Conservation (phyloP, 1,139 yeast species). For the Pichia cactophila region DNA sequence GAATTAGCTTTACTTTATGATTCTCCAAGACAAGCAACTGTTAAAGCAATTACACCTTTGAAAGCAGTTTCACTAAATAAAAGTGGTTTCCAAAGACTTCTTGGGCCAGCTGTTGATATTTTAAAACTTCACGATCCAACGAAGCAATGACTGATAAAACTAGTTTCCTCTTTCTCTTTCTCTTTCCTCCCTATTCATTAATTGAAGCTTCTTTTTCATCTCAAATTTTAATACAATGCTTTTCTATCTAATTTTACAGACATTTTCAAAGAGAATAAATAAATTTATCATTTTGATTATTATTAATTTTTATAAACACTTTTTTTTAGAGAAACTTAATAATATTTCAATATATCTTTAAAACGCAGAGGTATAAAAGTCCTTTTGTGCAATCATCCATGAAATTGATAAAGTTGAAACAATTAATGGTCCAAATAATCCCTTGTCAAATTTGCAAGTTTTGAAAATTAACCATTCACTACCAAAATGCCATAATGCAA, state of each 20-base stretch:
- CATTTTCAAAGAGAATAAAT: background rate
- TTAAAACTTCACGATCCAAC: constrained; percentile 81
- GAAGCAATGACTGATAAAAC: constrained; percentile 15
- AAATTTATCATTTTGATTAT: too few relatives aligned
- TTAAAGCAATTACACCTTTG: constrained; percentile 65
- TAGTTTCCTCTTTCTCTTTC: background rate
- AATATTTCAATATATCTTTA: background rate
- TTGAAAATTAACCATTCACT: constrained; percentile 75
- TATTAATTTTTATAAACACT: too few relatives aligned
- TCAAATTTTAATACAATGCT: background rate
- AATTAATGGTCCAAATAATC: constrained; percentile 80
- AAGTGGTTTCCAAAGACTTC: constrained; percentile 84
- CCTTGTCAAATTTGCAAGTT: constrained; percentile 80
- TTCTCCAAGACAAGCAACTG: constrained; percentile 91
- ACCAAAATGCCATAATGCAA: constrained; percentile 80
- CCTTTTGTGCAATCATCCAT: constrained; percentile 42
- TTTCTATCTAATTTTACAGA: background rate
- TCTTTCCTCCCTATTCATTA: background rate
- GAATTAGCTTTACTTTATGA: constrained; percentile 90
- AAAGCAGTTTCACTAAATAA: constrained; percentile 89
- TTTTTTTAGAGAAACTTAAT: too few relatives aligned
- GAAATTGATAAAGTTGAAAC: constrained; percentile 39
- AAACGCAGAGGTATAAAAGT: constrained; percentile 25
- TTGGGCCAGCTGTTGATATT: constrained; percentile 85
- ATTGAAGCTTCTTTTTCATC: background rate